Evolutionary conservation across 176 grass and related monocot species (phyloP), one percentile per base, ranked within the genome.

Genomic region (Puya raimondii): DNA sequence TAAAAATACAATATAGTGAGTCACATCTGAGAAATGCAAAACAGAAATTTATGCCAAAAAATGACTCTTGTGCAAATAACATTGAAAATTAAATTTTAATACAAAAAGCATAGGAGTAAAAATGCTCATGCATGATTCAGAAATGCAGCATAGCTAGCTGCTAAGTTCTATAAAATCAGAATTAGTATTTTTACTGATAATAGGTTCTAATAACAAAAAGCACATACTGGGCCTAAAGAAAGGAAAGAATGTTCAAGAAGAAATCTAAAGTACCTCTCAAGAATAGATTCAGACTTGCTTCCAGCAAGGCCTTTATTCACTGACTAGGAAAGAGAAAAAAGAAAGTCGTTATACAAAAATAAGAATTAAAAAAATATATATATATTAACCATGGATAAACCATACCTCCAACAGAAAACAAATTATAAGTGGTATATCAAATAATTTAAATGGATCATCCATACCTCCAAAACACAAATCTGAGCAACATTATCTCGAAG

Each of bases 401-500:
- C 18, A 64, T 64, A 23, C 6, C 22, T 64, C 58, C 73, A 23
- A 76, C 22, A 10, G 9, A 15, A 66, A 76, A 66, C 14, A 67
- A 75, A 47, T 17, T 23, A 4, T 29, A 12, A 66, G 11, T 59
- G 29, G 47, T 25, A 53, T 42, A 4, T 56, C 54, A 59, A 17
- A 59, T 17, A 59, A 59, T 21, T 59, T 59, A 21, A 59, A 59
- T 4, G 10, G 12, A 69, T 50, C 7, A 23, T 26, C 47, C 51
- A 4, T 51, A 92, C 93, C 87, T 97, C 93, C 74, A 97, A 74
- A 77, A 97, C 89, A 90, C 93, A 90, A 68, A 92, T 64, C 78
- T 97, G 89, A 21, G 93, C 93, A 85, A 97, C 84, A 83, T 97
- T 97, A 67, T 97, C 86, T 83, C 81, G 84, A 79, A 97, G 84